phyloP scores from a whole-genome alignment of 805 yeast species.

The Cyberlindnera meyerae region DNA sequence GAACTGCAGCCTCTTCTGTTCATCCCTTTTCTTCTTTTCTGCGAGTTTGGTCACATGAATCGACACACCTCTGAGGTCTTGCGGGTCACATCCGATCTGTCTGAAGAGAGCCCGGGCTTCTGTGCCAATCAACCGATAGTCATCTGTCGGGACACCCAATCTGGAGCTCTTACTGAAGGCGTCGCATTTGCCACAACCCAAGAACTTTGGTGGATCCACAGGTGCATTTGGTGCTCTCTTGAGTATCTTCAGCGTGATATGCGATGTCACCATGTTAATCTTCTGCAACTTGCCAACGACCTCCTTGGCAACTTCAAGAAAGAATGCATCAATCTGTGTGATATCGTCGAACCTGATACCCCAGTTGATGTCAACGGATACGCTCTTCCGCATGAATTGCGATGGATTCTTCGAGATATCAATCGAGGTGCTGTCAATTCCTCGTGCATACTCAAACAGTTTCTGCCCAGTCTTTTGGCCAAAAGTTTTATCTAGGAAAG shows the following conservation, averaged over 20 bases:
- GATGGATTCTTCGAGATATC: conserved; percentile 46
- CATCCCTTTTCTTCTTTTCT: conserved; percentile 25
- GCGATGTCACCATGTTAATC: conserved; percentile 46
- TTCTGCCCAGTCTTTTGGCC: conserved; percentile 72
- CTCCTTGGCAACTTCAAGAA: conserved; percentile 54
- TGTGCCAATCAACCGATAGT: conserved; percentile 53
- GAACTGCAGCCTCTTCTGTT: conserved; percentile 33
- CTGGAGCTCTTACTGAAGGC: conserved; percentile 51
- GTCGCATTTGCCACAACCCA: conserved; percentile 85
- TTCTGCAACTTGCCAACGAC: conserved; percentile 47
- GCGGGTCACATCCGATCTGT: conserved; percentile 52
- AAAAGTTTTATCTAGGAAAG: conserved; percentile 39
- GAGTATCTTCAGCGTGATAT: conserved; percentile 62
- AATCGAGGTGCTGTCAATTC: conserved; percentile 60
- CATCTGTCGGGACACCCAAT: conserved; percentile 58
- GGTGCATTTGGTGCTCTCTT: conserved; percentile 65
- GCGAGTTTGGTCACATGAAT: conserved; percentile 59
- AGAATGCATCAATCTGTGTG: conserved; percentile 59
- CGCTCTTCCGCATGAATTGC: conserved; percentile 59
- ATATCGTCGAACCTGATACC: conserved; percentile 71
- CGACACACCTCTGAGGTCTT: conserved; percentile 75
- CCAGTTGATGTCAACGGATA: conserved; percentile 87
- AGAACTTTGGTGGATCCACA: conserved; percentile 63
- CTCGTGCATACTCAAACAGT: conserved; percentile 55
- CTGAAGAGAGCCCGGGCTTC: conserved; percentile 56